Base-by-base conservation (phyloP, 129 eudicot species). In the Mikania micrantha region DNA sequence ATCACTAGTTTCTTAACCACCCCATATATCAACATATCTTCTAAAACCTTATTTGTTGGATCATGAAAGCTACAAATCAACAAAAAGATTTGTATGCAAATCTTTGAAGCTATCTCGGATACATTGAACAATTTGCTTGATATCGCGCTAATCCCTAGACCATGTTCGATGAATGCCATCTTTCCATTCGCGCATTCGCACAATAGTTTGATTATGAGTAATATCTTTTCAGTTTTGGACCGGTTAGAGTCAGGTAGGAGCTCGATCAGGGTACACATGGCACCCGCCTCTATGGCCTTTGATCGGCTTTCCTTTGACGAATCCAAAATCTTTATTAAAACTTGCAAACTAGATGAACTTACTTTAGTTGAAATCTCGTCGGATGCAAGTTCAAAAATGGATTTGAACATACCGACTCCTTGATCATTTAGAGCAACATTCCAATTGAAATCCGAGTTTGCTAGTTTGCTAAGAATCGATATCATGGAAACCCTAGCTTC, bases 201-300 rank as follows among this genome's bases (percentile, higher is more conserved):
- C 53, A 88, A 41, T 19, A 82, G 15, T 65, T 82, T 83, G 9
- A 85, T 76, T 70, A 78, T 3, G 19, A 72, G 58, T 66, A 88
- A 16, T 7, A 76, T 67, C 60, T 78, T 80, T 60, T 88, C 91
- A 44, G 82, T 75, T 34, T 66, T 85, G 27, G 89, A 78, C 28
- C 76, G 9, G 66, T 68, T 78, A 2, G 91, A 80, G 9, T 88
- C 89, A 0, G 84, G 85, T 1, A 88, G 66, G 32, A 88, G 78
- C 83, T 88, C 91, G 6, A 88, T 72, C 21, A 88, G 69, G 34
- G 85, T 78, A 24, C 79, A 78, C 5, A 88, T 22, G 12, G 81
- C 91, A 20, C 91, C 91, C 0, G 95, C 88, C 47, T 88, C 95
- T 7, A 88, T 82, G 38, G 86, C 86, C 67, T 80, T 85, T 25